Evolutionary conservation across 2,329 filamentous ascomycete genomes (phyloP), one percentile per base, ranked within the genome.

Genomic region (Aaosphaeria arxii): DNA sequence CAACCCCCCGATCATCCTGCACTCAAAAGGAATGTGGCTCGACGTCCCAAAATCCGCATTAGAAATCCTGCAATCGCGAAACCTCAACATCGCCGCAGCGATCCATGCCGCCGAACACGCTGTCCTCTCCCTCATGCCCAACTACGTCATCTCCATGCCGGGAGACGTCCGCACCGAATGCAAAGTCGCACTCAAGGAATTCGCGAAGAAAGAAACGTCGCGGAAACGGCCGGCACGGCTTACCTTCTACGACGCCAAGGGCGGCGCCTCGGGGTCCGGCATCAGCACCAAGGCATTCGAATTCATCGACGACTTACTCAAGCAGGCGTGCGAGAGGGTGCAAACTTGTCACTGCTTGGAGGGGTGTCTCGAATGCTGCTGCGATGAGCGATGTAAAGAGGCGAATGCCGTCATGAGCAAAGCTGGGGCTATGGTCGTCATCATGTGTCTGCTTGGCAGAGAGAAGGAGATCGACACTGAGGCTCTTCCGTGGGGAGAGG

Each of bases 41-140:
- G 92, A 97, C 65, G 84, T 99, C 2, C 92, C 94, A 0, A 85
- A 85, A 52, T 70, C 69, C 1, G 91, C 91, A 0, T 80, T 97
- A 5, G 83, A 90, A 11, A 91, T 96, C 39, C 79, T 99, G 1
- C 80, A 85, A 38, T 80, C 80, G 1, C 78, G 86, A 6, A 77
- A 84, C 0, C 76, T 97, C 31, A 89, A 96, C 66, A 80, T 92
- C 7, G 92, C 90, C 0, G 94, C 87, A 0, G 89, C 89, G 0
- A 96, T 99, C 49, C 94, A 97, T 64, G 92, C 92, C 0, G 92
- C 94, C 2, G 91, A 97, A 71, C 94, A 99, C 67, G 91, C 91
- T 0, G 77, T 97, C 28, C 81, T 97, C 53, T 87, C 83, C 36
- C 77, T 97, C 2, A 85, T 97, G 74, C 92, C 92, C 0, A 94